phyloP scores from a whole-genome alignment of 192 early-diverging fungal genomes.

The Spizellomyces sp. region DNA sequence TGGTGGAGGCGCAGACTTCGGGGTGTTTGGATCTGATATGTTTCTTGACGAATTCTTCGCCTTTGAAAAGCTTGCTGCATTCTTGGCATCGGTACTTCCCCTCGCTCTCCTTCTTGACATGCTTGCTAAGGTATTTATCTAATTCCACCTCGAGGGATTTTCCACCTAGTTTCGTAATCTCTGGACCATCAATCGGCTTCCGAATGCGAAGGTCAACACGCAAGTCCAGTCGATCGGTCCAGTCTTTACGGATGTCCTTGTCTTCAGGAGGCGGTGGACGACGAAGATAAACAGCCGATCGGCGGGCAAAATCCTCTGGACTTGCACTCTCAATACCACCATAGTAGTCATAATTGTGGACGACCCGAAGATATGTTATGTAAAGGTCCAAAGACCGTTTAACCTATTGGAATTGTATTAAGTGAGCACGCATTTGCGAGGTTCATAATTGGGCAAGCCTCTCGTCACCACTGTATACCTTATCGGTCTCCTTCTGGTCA shows the following conservation, averaged over 20 bases:
- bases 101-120: slow-evolving; percentile 70
- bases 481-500: slow-evolving; percentile 4
- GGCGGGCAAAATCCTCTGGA: slow-evolving; percentile 82
- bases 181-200: slow-evolving; percentile 21
- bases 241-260: slow-evolving; percentile 17
- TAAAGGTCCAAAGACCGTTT: slow-evolving; percentile 71
- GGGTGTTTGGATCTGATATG: slow-evolving; percentile 91
- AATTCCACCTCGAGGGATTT: slow-evolving; percentile 42
- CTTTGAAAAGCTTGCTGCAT: slow-evolving; percentile 95
- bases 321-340: slow-evolving; percentile 73
- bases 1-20: slow-evolving; percentile 48
- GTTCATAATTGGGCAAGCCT: background rate
- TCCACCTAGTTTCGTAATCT: slow-evolving; percentile 43
- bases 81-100: slow-evolving; percentile 85
- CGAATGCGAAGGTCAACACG: slow-evolving; percentile 56
- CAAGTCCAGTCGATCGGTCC: slow-evolving; percentile 49
- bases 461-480: background rate
- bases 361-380: slow-evolving; percentile 83
- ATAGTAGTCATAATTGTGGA: slow-evolving; percentile 97
- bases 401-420: slow-evolving; percentile 4
- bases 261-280: background rate
- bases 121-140: slow-evolving; percentile 51
- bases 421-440: background rate
- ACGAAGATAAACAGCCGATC: slow-evolving; percentile 60
- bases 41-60: slow-evolving; percentile 90